A percentile compares a stretch with the other conserved stretches of the same genome.
phyloP scores from a whole-genome alignment of 257 asterid species.

The Mentha longifolia region DNA sequence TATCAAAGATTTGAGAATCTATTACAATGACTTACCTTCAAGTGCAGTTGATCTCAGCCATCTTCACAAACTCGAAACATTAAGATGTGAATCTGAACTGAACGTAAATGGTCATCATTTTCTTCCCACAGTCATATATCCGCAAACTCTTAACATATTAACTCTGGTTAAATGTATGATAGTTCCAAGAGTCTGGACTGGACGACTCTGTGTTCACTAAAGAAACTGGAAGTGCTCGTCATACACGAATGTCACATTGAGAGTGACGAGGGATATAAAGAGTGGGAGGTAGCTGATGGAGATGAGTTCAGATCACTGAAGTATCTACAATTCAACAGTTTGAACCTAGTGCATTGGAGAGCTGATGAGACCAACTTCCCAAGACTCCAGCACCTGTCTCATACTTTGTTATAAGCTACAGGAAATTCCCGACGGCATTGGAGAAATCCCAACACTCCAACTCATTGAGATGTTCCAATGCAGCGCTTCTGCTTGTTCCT shows the following conservation, averaged over 20 bases:
- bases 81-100: neutral
- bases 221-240: constrained; percentile 27
- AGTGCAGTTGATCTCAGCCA: neutral
- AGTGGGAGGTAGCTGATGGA: neutral
- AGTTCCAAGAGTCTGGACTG: neutral
- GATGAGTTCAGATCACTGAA: neutral
- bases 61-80: constrained; percentile 20
- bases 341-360: constrained; percentile 24
- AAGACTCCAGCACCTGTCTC: neutral
- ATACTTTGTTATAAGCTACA: neutral
- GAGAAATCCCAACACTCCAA: constrained; percentile 31
- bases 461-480: constrained; percentile 33
- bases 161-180: neutral
- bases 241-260: neutral
- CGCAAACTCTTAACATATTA: constrained; percentile 20
- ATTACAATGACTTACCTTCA: neutral
- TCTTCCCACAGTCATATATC: neutral
- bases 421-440: neutral
- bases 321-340: neutral
- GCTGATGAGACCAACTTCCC: constrained; percentile 30
- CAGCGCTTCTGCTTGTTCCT: neutral
- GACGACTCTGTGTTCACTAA: constrained; percentile 12
- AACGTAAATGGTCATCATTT: neutral
- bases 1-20: constrained; percentile 2
- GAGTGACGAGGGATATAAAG: neutral